phyloP scores from a whole-genome alignment of 1,139 yeast species.

The Geotrichum fermentans region DNA sequence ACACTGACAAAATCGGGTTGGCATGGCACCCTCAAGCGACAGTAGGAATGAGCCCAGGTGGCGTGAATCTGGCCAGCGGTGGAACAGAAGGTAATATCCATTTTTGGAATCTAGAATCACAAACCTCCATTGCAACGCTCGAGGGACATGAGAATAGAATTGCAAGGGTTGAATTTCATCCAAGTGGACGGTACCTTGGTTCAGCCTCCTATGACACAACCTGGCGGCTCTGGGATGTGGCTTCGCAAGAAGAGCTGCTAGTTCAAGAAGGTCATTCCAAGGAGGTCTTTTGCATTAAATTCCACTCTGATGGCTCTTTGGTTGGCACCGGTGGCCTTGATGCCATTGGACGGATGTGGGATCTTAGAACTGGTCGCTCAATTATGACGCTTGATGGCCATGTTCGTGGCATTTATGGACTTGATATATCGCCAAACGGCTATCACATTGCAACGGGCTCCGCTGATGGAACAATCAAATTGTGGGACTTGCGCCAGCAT shows the following conservation, averaged over 20 bases:
- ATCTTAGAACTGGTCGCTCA: slow-evolving; percentile 70
- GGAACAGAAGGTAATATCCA: slow-evolving; percentile 60
- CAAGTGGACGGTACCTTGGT: slow-evolving; percentile 51
- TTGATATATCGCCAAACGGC: slow-evolving; percentile 77
- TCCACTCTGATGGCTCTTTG: slow-evolving; percentile 77
- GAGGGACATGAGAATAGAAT: slow-evolving; percentile 54
- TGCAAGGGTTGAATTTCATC: slow-evolving; percentile 63
- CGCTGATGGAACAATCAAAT: slow-evolving; percentile 72
- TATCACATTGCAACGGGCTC: slow-evolving; percentile 75
- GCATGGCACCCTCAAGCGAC: slow-evolving; percentile 52
- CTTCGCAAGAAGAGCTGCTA: slow-evolving; percentile 44
- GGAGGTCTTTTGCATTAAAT: slow-evolving; percentile 58
- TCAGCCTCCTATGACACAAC: slow-evolving; percentile 82
- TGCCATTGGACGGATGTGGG: slow-evolving; percentile 76
- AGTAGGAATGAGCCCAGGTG: slow-evolving; percentile 21
- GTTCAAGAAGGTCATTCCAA: slow-evolving; percentile 84
- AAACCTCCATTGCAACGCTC: slow-evolving; percentile 27
- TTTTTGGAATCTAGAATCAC: slow-evolving; percentile 40
- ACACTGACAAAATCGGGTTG: slow-evolving; percentile 59
- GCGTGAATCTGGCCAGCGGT: slow-evolving; percentile 46
- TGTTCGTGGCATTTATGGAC: slow-evolving; percentile 61
- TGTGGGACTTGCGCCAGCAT: slow-evolving; percentile 76
- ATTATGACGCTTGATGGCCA: slow-evolving; percentile 63
- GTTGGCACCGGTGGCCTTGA: slow-evolving; percentile 78
- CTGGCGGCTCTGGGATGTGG: slow-evolving; percentile 84